These are phyloP conservation scores for Artemisia annua DNA, from an alignment of 129 eudicot species.

Conservation along the genomic window DNA sequence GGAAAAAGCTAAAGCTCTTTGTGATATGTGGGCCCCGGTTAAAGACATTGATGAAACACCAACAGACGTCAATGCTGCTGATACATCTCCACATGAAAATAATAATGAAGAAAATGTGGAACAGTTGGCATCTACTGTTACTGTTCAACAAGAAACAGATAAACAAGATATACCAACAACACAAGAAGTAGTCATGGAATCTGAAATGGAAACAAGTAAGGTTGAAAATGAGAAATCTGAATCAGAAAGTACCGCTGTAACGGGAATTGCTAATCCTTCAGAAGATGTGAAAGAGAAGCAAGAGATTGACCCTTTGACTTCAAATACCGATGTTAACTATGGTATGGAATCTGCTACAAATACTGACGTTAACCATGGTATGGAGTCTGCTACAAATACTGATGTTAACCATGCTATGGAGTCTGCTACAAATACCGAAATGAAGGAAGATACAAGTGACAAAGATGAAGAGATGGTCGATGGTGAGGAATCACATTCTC, in stretches of 20 bases:
- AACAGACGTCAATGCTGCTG: constrained; percentile 24
- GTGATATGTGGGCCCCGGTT: constrained; percentile 49
- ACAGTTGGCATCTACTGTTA: constrained; percentile 7
- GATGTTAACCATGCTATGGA: constrained; percentile 24
- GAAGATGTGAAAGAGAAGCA: constrained; percentile 41
- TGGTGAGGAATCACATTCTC: constrained; percentile 26
- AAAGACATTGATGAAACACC: constrained; percentile 25
- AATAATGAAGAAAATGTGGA: constrained; percentile 33
- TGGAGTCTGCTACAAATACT: constrained; percentile 25
- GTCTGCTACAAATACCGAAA: constrained; percentile 27
- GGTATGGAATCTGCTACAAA: constrained; percentile 27
- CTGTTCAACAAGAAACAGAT: constrained; percentile 25
- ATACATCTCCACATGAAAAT: constrained; percentile 17
- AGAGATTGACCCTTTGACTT: constrained; percentile 27
- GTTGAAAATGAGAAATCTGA: constrained; percentile 22
- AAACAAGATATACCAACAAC: constrained; percentile 23
- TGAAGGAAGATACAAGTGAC: constrained; percentile 26
- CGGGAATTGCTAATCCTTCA: constrained; percentile 19
- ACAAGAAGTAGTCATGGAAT: constrained; percentile 26
- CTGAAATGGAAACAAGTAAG: constrained; percentile 13
- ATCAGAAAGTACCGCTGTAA: constrained; percentile 17
- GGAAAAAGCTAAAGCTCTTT: constrained; percentile 55
- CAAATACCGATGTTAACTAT: constrained; percentile 34
- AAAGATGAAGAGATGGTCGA: constrained; percentile 38
- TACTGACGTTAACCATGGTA: constrained; percentile 20